Evolutionary conservation across 768 basidiomycete species (phyloP).

Genomic region (Lentinula boryana): DNA sequence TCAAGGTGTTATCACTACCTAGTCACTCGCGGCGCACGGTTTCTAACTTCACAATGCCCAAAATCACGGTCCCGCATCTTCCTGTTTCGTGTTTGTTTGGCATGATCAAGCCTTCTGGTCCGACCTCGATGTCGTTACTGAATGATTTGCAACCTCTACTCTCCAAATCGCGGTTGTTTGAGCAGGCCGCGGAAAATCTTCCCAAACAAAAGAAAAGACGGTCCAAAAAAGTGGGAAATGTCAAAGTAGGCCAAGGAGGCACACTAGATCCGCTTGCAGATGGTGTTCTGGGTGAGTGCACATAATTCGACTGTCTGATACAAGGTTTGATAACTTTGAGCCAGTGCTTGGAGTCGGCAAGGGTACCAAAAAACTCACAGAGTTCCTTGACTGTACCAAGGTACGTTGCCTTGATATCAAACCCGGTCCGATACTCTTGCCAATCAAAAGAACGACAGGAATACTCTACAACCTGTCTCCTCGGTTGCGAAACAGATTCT

Average conservation of each 20-base stretch:
- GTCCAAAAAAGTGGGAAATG: constrained; percentile 39
- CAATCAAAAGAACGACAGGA: constrained; percentile 44
- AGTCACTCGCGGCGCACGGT: not conserved
- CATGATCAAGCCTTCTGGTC: constrained; percentile 86
- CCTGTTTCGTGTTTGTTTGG: constrained; percentile 84
- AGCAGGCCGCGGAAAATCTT: constrained; percentile 50
- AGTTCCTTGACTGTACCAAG: constrained; percentile 88
- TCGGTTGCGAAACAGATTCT: constrained; percentile 92
- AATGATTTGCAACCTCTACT: constrained; percentile 82
- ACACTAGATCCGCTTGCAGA: constrained; percentile 96
- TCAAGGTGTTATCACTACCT: not conserved
- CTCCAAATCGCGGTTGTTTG: constrained; percentile 72
- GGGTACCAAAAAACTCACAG: constrained; percentile 80
- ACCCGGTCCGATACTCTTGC: not conserved
- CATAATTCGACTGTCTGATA: not conserved
- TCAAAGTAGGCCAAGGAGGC: constrained; percentile 91
- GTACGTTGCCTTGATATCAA: constrained; percentile 30
- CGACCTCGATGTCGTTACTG: constrained; percentile 86
- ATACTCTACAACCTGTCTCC: constrained; percentile 83
- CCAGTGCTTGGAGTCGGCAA: constrained; percentile 85
- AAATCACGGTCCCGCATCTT: constrained; percentile 40
- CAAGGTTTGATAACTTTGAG: constrained; percentile 4
- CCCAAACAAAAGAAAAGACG: constrained; percentile 43
- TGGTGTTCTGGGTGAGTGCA: constrained; percentile 75
- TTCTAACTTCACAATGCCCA: constrained; percentile 50